phyloP scores from a whole-genome alignment of 768 basidiomycete species.

The Termitomyces heimii region DNA sequence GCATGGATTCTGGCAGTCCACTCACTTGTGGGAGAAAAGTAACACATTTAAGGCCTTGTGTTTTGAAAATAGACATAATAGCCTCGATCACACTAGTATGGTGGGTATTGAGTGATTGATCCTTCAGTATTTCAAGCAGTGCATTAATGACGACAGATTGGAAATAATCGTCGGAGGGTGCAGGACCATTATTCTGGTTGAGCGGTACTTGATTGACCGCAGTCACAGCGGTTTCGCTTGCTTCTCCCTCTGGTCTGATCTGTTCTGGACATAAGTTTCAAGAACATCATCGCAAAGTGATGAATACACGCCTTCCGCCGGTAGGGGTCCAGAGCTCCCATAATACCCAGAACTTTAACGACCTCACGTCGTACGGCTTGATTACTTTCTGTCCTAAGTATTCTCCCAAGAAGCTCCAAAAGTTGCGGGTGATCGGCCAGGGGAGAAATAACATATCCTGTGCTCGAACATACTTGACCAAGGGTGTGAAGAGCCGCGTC shows the following conservation, averaged over 20 bases:
- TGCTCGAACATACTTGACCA: slow-evolving; percentile 93
- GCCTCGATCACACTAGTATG: slow-evolving; percentile 96
- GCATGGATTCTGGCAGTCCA: neutral
- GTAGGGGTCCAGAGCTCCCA: slow-evolving; percentile 96
- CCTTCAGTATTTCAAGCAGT: slow-evolving; percentile 81
- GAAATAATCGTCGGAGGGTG: slow-evolving; percentile 90
- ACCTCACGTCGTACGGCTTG: slow-evolving; percentile 77
- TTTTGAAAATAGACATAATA: slow-evolving; percentile 98
- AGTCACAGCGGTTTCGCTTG: slow-evolving; percentile 51
- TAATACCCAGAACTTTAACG: slow-evolving; percentile 90
- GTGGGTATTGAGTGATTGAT: slow-evolving; percentile 78
- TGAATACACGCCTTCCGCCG: slow-evolving; percentile 66
- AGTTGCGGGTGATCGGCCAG: slow-evolving; percentile 89
- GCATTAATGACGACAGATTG: slow-evolving; percentile 93
- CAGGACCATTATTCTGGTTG: slow-evolving; percentile 51
- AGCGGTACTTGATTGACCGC: slow-evolving; percentile 67
- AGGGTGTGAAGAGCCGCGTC: slow-evolving; percentile 93
- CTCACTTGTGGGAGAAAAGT: slow-evolving; percentile 87
- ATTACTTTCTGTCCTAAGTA: slow-evolving; percentile 76
- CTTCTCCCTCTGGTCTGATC: slow-evolving; percentile 54
- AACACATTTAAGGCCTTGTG: slow-evolving; percentile 94
- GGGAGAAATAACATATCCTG: slow-evolving; percentile 90
- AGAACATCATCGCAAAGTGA: neutral
- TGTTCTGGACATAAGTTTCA: slow-evolving; percentile 31
- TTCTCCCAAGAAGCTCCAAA: slow-evolving; percentile 76